phyloP scores from a whole-genome alignment of 257 asterid genomes.

The Fraxinus anomala region DNA sequence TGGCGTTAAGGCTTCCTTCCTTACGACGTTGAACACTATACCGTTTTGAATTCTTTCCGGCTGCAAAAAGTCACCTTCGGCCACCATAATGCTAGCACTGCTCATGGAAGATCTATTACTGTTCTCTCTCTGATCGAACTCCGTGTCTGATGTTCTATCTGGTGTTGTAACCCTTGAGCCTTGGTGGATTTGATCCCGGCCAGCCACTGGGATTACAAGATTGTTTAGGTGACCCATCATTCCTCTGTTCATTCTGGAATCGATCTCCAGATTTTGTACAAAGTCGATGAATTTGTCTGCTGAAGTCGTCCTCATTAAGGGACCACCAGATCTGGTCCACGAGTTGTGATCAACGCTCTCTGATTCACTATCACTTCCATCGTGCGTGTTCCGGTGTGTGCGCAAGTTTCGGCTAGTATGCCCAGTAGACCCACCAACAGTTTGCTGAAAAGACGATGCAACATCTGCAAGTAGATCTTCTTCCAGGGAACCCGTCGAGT shows the following conservation, averaged over 20 bases:
- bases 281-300: slow-evolving; percentile 79
- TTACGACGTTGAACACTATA: slow-evolving; percentile 80
- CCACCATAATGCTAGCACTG: slow-evolving; percentile 57
- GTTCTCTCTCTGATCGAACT: slow-evolving; percentile 50
- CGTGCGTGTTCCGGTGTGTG: slow-evolving; percentile 42
- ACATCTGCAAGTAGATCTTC: slow-evolving; percentile 62
- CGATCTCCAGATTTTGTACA: slow-evolving; percentile 63
- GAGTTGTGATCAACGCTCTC: slow-evolving; percentile 62
- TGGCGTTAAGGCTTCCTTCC: slow-evolving; percentile 69
- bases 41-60: slow-evolving; percentile 78
- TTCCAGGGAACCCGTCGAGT: slow-evolving; percentile 88
- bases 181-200: slow-evolving; percentile 43
- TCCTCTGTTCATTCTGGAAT: slow-evolving; percentile 38
- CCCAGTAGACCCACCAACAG: slow-evolving; percentile 22
- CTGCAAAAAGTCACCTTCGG: slow-evolving; percentile 84
- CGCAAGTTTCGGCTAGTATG: slow-evolving; percentile 42
- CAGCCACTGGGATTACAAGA: slow-evolving; percentile 21
- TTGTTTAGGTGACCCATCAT: slow-evolving; percentile 32
- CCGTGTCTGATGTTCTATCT: slow-evolving; percentile 54
- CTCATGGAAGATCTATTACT: slow-evolving; percentile 26
- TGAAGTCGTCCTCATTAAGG: slow-evolving; percentile 92
- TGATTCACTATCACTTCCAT: slow-evolving; percentile 84
- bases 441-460: slow-evolving; percentile 52
- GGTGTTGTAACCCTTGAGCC: slow-evolving; percentile 45
- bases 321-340: slow-evolving; percentile 98